Percentiles rank a stretch among this genome's conserved stretches.
Conservation (phyloP, 306 rosid genomes). For the Cucumis cinereus region DNA sequence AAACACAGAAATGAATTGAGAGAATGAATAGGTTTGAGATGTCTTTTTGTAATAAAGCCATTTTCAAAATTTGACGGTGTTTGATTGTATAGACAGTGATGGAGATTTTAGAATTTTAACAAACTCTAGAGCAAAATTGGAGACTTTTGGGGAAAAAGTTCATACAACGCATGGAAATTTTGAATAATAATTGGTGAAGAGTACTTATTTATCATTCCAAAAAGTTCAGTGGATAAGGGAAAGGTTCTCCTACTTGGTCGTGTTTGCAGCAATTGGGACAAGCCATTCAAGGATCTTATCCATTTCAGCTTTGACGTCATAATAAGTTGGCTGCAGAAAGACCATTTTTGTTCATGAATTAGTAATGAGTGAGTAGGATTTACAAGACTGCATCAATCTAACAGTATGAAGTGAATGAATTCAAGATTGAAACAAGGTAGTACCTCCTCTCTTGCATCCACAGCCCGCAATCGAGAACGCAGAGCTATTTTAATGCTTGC, state of each 20-base stretch:
- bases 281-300: slow-evolving; percentile 75
- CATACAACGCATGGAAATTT: background rate
- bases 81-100: background rate
- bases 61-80: background rate
- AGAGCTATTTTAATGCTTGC: slow-evolving; percentile 50
- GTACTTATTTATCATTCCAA: background rate
- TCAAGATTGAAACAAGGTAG: background rate
- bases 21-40: background rate
- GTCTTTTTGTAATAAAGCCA: background rate
- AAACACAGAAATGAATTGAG: background rate
- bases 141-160: background rate
- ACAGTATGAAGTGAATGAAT: background rate
- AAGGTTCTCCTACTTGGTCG: slow-evolving; percentile 44
- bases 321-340: slow-evolving; percentile 40
- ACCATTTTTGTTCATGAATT: background rate
- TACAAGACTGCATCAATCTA: background rate
- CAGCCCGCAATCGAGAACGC: slow-evolving; percentile 44
- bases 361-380: background rate
- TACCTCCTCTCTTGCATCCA: slow-evolving; percentile 57
- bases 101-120: too few relatives aligned
- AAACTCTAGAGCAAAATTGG: background rate
- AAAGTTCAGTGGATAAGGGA: background rate
- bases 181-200: background rate
- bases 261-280: slow-evolving; percentile 66
- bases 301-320: slow-evolving; percentile 60